These are phyloP conservation scores for Colletotrichum sp. DNA, from an alignment of 2,329 filamentous ascomycete genomes.

Conservation along the genomic window DNA sequence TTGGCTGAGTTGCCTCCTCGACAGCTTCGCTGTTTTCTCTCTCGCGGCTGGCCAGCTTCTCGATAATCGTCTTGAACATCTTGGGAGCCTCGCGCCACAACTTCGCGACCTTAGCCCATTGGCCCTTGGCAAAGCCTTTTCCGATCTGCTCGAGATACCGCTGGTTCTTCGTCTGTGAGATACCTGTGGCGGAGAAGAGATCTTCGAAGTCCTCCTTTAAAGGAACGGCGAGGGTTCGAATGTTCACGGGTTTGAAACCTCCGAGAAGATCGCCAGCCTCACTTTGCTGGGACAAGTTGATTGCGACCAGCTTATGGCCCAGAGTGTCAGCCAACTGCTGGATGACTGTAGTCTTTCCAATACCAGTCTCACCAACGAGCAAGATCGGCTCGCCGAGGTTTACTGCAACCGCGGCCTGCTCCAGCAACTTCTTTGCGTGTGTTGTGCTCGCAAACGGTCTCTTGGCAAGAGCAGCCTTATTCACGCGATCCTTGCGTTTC, in stretches of 20 bases:
- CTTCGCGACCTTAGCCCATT: conserved; percentile 86
- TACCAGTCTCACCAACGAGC: conserved; percentile 97
- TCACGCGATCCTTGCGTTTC: conserved; percentile 57
- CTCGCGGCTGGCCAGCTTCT: conserved; percentile 54
- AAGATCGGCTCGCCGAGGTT: conserved; percentile 87
- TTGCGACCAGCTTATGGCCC: conserved; percentile 85
- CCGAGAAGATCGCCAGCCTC: conserved; percentile 95
- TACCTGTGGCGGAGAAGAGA: conserved; percentile 82
- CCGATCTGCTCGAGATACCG: conserved; percentile 82
- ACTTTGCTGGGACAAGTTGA: conserved; percentile 97
- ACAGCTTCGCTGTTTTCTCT: conserved; percentile 38
- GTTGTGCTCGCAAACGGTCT: conserved; percentile 86
- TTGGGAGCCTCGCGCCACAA: conserved; percentile 89
- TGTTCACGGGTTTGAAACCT: conserved; percentile 94
- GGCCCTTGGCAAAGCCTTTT: conserved; percentile 79
- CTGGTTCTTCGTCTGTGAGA: conserved; percentile 86
- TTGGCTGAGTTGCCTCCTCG: conserved; percentile 57
- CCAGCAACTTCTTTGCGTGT: conserved; percentile 82
- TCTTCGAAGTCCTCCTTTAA: conserved; percentile 94
- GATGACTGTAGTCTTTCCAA: conserved; percentile 95
- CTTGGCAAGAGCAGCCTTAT: conserved; percentile 55
- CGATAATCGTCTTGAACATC: conserved; percentile 79
- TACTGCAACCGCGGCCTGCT: conserved; percentile 85
- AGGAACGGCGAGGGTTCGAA: conserved; percentile 84
- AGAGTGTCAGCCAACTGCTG: conserved; percentile 88